Evolutionary conservation across 768 basidiomycete genomes (phyloP), one percentile per base, ranked within the genome.

Genomic region (Neoboletus magnificus): DNA sequence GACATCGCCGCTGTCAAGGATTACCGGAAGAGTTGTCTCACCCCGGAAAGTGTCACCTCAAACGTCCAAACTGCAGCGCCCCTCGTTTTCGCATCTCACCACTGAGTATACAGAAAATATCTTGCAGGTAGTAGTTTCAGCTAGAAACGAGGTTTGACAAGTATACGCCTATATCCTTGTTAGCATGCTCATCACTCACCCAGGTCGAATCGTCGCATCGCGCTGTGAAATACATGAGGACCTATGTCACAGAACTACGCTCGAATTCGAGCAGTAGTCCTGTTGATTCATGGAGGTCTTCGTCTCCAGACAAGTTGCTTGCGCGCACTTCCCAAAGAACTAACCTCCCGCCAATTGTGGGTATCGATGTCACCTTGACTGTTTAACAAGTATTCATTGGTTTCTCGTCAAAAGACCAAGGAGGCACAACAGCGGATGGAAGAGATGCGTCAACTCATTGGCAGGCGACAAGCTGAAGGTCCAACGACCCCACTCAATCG

Each of bases 361-460:
- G 71, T 56, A 50, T 55, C 37, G 48, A 41, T 46, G 41, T 37
- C 42, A 20, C 51, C 48, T 46, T 50, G 54, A 40, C 39, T 36
- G n/a, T 56, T 44, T 22, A 12, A 46, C 42, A 20, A 41, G 36
- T 58, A 32, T 43, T 65, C 37, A 60, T 48, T 32, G 18, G 29
- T 35, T 50, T 44, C 32, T 29, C 25, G 11, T 42, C 50, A 46
- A 91, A 61, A 93, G 91, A 87, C 82, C 13, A 84, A 73, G 64
- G 90, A 85, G 52, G 89, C 90, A 35, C 85, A 84, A 61, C 85
- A 85, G 35, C 83, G 91, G 23, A 79, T 91, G 77, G 84, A 90
- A 62, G 91, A 93, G 68, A 90, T 93, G 90, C 81, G 85, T 39
- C 82, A 81, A 59, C 74, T 91, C 53, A 91, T 93, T 55, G 73